These are phyloP conservation scores for Sclerotinia trifoliorum DNA, from an alignment of 2,329 filamentous ascomycete species.

Conservation along the genomic window DNA sequence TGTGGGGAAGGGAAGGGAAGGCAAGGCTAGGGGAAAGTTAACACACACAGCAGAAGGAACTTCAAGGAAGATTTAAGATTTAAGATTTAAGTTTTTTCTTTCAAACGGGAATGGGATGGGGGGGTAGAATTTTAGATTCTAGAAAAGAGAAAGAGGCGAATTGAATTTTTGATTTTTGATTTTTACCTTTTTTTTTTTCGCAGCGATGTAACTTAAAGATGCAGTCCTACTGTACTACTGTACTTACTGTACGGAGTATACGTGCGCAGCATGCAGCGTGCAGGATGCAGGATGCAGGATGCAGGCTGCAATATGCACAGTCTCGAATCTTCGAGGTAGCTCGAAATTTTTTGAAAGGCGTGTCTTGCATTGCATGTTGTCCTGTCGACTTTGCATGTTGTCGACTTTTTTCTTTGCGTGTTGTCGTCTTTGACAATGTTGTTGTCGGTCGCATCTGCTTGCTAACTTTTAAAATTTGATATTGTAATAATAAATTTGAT, in stretches of 20 bases:
- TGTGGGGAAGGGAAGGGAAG: no score
- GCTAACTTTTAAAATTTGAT: background rate
- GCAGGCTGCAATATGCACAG: background rate
- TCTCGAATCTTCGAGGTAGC: slow-evolving; percentile 10
- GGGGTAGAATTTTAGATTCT: no score
- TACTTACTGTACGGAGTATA: no score
- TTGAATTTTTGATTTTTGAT: background rate
- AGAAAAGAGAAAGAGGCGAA: background rate
- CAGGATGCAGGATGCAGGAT: background rate
- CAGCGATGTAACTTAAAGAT: no score
- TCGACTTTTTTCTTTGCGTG: background rate
- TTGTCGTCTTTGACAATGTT: background rate
- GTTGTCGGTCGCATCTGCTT: background rate
- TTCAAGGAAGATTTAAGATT: no score
- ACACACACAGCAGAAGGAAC: no score
- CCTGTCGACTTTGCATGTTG: background rate
- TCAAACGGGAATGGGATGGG: background rate
- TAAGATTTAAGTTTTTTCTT: no score
- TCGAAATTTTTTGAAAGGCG: background rate
- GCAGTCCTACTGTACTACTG: no score
- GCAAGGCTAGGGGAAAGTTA: no score
- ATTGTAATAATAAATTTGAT: background rate
- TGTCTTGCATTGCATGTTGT: slow-evolving; percentile 4
- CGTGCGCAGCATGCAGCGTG: background rate
- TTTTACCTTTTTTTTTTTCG: background rate